Evolutionary conservation across 169 alveolate genomes (phyloP).

Genomic region (Eimeria praecox): DNA sequence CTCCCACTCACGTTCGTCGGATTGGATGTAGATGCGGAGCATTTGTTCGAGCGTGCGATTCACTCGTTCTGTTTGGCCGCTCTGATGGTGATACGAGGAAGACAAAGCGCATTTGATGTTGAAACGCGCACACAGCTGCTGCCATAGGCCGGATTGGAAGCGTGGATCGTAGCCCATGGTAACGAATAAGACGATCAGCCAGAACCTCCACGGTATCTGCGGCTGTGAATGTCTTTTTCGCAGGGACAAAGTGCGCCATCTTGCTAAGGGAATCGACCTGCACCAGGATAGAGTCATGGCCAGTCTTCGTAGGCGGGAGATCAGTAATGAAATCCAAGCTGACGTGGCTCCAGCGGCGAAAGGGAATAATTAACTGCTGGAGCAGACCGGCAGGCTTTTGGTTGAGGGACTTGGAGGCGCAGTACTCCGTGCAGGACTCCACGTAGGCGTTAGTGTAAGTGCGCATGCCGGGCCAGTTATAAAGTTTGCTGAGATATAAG

Average conservation of each 20-base stretch:
- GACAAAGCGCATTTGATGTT: no score
- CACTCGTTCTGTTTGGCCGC: no score
- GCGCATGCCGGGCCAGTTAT: constrained; percentile 6
- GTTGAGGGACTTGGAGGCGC: not conserved
- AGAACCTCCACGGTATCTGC: no score
- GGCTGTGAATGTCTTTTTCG: not conserved
- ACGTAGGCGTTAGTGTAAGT: not conserved
- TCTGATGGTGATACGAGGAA: no score
- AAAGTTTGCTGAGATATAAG: not conserved
- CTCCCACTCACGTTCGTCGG: no score
- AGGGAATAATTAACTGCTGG: not conserved
- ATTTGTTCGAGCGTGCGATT: no score
- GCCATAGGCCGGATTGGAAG: no score
- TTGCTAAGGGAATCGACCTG: constrained; percentile 1
- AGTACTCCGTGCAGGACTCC: not conserved
- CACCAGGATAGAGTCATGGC: not conserved
- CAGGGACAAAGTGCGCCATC: constrained; percentile 1
- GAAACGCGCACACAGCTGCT: no score
- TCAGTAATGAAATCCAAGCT: constrained; percentile 4
- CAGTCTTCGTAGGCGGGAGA: not conserved
- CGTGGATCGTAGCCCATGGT: no score
- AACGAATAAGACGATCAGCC: no score
- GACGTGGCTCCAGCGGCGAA: not conserved
- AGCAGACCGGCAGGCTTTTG: constrained; percentile 27
- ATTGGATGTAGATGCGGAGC: no score